These are phyloP conservation scores for Cordyceps javanica DNA, from an alignment of 2,329 filamentous ascomycete genomes.

Conservation along the genomic window DNA sequence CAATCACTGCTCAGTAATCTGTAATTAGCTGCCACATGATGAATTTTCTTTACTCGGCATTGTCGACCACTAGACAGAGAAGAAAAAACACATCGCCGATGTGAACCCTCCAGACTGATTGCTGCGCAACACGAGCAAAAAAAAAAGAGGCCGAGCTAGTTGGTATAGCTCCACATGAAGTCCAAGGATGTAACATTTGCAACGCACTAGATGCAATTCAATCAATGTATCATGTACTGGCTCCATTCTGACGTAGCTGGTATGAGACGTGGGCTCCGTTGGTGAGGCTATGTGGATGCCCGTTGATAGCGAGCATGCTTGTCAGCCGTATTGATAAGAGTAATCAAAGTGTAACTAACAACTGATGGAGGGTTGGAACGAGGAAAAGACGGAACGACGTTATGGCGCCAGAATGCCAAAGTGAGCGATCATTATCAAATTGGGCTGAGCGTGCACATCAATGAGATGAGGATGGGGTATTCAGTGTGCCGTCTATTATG, in stretches of 20 bases:
- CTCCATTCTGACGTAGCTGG: slow-evolving; percentile 10
- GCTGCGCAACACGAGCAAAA: not conserved
- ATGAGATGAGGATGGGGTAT: not conserved
- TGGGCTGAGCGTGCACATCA: not conserved
- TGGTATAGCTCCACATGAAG: slow-evolving; percentile 1
- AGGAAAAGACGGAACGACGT: not conserved
- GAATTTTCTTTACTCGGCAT: not conserved
- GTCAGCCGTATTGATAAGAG: slow-evolving; percentile 7
- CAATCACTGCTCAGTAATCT: not conserved
- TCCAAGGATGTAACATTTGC: not conserved
- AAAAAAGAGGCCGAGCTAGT: not conserved
- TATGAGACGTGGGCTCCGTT: slow-evolving; percentile 7
- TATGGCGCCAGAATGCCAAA: not conserved
- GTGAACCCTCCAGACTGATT: not conserved
- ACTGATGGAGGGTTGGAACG: slow-evolving; percentile 4
- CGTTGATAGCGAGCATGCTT: slow-evolving; percentile 10
- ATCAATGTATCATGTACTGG: not conserved
- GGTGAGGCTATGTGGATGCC: slow-evolving; percentile 12
- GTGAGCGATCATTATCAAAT: slow-evolving; percentile 3
- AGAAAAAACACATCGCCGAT: not conserved
- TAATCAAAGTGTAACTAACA: not conserved
- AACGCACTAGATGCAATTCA: not conserved
- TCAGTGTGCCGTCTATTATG: not conserved
- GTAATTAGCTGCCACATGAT: not conserved
- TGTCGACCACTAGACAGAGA: not conserved